Percentiles rank a stretch among this genome's conserved stretches.
phyloP scores from a whole-genome alignment of 2,329 filamentous ascomycete genomes.

The Penicillium sp. region DNA sequence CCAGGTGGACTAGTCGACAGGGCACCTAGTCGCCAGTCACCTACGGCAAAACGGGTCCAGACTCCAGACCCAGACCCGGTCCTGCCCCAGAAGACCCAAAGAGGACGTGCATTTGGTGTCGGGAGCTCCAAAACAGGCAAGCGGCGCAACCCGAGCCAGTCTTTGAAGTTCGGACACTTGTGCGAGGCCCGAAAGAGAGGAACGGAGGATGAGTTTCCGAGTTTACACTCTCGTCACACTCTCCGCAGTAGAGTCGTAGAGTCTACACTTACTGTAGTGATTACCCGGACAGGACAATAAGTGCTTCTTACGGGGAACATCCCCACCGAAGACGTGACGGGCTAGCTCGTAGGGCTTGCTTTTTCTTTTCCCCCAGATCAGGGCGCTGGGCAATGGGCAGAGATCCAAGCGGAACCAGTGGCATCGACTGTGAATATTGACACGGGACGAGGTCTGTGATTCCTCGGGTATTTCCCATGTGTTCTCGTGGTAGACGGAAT shows the following conservation, averaged over 20 bases:
- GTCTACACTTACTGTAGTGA: no score
- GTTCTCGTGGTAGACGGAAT: neutral
- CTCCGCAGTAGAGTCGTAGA: no score
- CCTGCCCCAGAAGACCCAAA: neutral
- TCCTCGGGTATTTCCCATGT: constrained; percentile 18
- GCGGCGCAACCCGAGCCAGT: constrained; percentile 9
- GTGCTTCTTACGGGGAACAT: neutral
- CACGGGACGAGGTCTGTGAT: constrained; percentile 14
- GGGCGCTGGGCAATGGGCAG: neutral
- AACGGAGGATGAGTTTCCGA: neutral
- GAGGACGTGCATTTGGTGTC: constrained; percentile 9
- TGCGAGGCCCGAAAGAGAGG: neutral
- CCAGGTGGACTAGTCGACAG: neutral
- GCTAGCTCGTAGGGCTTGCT: neutral
- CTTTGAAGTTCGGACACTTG: neutral
- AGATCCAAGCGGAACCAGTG: neutral
- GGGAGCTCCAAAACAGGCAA: constrained; percentile 27
- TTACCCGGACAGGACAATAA: no score
- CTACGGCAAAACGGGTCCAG: neutral
- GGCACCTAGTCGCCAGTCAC: neutral
- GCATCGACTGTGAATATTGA: no score
- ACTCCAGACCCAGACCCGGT: neutral
- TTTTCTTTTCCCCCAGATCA: neutral
- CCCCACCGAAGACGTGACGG: neutral
- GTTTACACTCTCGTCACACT: no score